These are phyloP conservation scores for Escovopsis weberi DNA, from an alignment of 2,329 filamentous ascomycete genomes.

Conservation along the genomic window DNA sequence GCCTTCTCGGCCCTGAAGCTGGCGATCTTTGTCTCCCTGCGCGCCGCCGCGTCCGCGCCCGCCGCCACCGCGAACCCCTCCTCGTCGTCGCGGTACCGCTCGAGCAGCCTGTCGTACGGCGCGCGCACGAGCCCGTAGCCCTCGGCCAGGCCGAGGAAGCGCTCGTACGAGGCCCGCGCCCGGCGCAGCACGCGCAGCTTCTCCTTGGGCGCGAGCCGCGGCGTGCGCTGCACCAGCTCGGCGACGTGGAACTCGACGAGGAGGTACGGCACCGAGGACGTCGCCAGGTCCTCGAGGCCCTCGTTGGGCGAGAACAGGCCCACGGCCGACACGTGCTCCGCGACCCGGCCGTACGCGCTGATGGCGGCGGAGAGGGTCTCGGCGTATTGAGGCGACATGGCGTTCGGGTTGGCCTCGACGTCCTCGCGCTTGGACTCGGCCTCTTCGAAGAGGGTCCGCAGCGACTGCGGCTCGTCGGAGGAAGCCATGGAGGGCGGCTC, in stretches of 20 bases:
- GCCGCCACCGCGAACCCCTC: slow-evolving; percentile 59
- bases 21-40: slow-evolving; percentile 72
- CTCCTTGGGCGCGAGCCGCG: slow-evolving; percentile 34
- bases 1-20: slow-evolving; percentile 77
- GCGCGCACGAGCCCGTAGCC: slow-evolving; percentile 58
- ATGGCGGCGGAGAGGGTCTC: slow-evolving; percentile 54
- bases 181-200: slow-evolving; percentile 47
- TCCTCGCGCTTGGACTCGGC: slow-evolving; percentile 36
- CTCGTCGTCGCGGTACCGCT: slow-evolving; percentile 58
- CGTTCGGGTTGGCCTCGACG: slow-evolving; percentile 51
- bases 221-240: slow-evolving; percentile 59
- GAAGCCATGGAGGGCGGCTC: slow-evolving; percentile 2
- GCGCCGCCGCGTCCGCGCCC: slow-evolving; percentile 43
- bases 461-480: slow-evolving; percentile 31
- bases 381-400: slow-evolving; percentile 50
- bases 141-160: slow-evolving; percentile 63
- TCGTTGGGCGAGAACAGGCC: slow-evolving; percentile 89
- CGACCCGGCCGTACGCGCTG: slow-evolving; percentile 57
- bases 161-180: slow-evolving; percentile 60
- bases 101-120: slow-evolving; percentile 53
- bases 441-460: slow-evolving; percentile 33
- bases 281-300: slow-evolving; percentile 70
- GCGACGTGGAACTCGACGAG: slow-evolving; percentile 65
- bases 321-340: slow-evolving; percentile 51
- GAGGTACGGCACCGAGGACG: slow-evolving; percentile 74